Percentiles rank a stretch among this genome's conserved stretches.
These are phyloP conservation scores for Cynara cardunculus DNA, from an alignment of 129 eudicot genomes.

Conservation along the genomic window DNA sequence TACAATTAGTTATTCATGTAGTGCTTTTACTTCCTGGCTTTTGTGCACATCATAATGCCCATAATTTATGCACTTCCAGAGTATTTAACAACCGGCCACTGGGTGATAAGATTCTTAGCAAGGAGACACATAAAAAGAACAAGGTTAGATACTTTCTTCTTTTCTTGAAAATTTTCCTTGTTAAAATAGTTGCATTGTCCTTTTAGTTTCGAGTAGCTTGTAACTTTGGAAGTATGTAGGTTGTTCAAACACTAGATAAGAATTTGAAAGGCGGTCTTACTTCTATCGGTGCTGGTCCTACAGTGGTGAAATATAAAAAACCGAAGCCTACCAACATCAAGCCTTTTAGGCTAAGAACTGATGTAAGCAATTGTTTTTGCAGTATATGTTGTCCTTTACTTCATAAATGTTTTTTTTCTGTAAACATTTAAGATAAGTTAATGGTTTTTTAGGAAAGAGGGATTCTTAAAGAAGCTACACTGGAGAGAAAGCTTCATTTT, in stretches of 20 bases:
- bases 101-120: constrained; percentile 38
- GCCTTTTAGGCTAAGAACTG: constrained; percentile 91
- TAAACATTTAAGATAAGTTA: neutral
- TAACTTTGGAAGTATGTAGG: constrained; percentile 28
- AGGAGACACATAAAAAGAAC: constrained; percentile 36
- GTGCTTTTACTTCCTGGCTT: neutral
- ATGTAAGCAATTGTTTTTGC: constrained; percentile 38
- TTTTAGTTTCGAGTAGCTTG: neutral
- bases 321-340: constrained; percentile 75
- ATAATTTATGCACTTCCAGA: constrained; percentile 13
- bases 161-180: neutral
- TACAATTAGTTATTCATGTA: neutral
- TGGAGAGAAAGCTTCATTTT: constrained; percentile 49
- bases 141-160: constrained; percentile 31
- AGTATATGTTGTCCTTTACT: neutral
- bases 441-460: constrained; percentile 72
- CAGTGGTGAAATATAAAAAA: constrained; percentile 51
- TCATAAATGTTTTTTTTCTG: neutral
- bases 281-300: constrained; percentile 22
- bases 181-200: neutral
- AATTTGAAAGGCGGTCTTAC: constrained; percentile 27
- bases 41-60: constrained; percentile 4
- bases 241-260: constrained; percentile 32
- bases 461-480: constrained; percentile 75
- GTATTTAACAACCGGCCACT: constrained; percentile 22